Conservation (phyloP, 805 yeast species). For the Metschnikowia corniflorae region DNA sequence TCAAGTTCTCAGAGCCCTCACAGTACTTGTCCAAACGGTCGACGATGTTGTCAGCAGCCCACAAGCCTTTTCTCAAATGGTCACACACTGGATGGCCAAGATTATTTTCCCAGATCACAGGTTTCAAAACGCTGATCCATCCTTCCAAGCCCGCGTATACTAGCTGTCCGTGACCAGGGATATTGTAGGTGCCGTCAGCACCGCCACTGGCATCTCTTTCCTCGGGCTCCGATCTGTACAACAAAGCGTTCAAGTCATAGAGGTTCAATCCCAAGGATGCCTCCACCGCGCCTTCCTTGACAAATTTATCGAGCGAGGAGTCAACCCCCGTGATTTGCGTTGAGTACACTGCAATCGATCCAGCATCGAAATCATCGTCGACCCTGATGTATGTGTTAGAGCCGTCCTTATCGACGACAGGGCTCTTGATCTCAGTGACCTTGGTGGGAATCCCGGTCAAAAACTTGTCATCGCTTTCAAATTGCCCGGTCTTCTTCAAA, state of each 20-base stretch:
- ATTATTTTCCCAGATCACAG: conserved; percentile 64
- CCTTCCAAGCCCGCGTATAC: conserved; percentile 93
- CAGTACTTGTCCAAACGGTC: conserved; percentile 57
- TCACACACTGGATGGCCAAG: conserved; percentile 80
- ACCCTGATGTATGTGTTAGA: conserved; percentile 52
- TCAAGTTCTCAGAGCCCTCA: conserved; percentile 44
- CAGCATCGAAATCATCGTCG: conserved; percentile 72
- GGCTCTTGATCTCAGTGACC: conserved; percentile 49
- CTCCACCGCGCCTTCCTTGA: conserved; percentile 72
- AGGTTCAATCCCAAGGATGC: conserved; percentile 62
- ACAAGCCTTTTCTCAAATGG: conserved; percentile 75
- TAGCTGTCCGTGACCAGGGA: conserved; percentile 71
- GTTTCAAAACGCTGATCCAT: conserved; percentile 69
- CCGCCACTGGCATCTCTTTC: conserved; percentile 81
- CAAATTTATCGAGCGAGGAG: conserved; percentile 56
- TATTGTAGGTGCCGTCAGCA: conserved; percentile 62
- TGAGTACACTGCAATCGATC: conserved; percentile 81
- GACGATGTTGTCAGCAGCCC: conserved; percentile 83
- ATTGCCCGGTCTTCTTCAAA: conserved; percentile 52
- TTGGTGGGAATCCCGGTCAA: conserved; percentile 67
- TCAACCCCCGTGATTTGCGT: conserved; percentile 70
- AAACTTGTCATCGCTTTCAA: conserved; percentile 31
- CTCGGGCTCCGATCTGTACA: conserved; percentile 81
- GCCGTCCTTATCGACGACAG: conserved; percentile 44
- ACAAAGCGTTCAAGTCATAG: conserved; percentile 67